Percentiles rank a stretch among this genome's conserved stretches.
These are phyloP conservation scores for Syzygium aromaticum DNA, from an alignment of 345 rosid genomes.

Conservation along the genomic window DNA sequence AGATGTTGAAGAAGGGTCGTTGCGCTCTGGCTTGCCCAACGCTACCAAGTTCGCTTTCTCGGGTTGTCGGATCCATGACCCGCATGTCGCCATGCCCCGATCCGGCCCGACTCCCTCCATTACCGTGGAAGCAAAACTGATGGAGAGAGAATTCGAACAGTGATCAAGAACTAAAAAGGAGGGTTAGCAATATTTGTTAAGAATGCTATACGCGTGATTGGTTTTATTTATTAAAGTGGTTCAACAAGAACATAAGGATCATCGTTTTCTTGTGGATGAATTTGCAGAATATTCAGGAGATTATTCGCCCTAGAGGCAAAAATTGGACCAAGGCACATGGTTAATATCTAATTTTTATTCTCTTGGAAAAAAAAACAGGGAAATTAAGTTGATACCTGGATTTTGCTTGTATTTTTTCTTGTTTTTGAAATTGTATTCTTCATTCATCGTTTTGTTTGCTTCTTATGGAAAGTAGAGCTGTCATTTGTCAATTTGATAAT, in stretches of 20 bases:
- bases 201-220: neutral
- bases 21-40: constrained; percentile 46
- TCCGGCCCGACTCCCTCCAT: neutral
- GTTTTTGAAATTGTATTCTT: neutral
- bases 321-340: neutral
- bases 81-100: constrained; percentile 41
- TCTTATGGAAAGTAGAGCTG: neutral
- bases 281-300: neutral
- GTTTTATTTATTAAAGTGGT: neutral
- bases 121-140: neutral
- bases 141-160: neutral
- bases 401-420: neutral
- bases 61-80: constrained; percentile 88
- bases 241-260: neutral
- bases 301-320: neutral
- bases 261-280: neutral
- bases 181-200: neutral
- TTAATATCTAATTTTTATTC: neutral
- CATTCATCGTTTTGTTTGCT: neutral
- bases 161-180: neutral
- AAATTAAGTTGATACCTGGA: neutral
- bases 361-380: neutral
- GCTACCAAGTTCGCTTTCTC: constrained; percentile 56
- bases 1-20: constrained; percentile 33
- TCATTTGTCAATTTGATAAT: neutral